Evolutionary conservation across 164 flowering plant species (phyloP), one percentile per base, ranked within the genome.

Genomic region (Annona cherimola): DNA sequence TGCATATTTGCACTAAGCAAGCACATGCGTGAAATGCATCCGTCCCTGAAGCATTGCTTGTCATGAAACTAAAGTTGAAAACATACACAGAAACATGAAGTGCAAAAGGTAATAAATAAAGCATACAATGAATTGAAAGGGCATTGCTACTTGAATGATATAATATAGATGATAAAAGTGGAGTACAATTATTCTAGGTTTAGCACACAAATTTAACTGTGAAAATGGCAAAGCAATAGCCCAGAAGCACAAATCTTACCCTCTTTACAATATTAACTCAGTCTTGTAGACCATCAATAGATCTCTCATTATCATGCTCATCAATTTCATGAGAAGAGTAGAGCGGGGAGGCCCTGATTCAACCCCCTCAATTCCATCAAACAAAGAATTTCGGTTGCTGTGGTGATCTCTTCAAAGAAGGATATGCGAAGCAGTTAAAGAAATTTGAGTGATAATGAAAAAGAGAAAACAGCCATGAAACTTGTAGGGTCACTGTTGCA

Each of bases 361-460:
- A 97, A 75, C 97, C 98, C 91, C 98, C 78, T 94, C 98, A 76
- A 94, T 91, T 60, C 92, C 98, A 86, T 91, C 97, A 88, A 91
- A 90, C 46, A 91, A 85, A 20, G 96, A 87, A 78, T 76, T 50
- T 80, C 89, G 88, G 61, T 75, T 81, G 71, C 78, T 74, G 9
- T 89, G 90, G 68, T 68, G 19, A 14, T 93, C 97, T 85, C 98
- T 93, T 83, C 57, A 50, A 2, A 3, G 14, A 50, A 50, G 57
- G 57, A 50, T 50, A 8, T 50, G 14, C 57, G 9, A 6, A 26
- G 35, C 35, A 26, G 35, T 26, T 26, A 26, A 26, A 26, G 35
- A 26, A 26, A 50, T 2, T 50, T 50, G 14, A 26, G 35, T 26
- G 1, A 26, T 26, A 26, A 26, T 50, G 57, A 16, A 50, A 50